These are phyloP conservation scores for Neurospora tetrasperma DNA, from an alignment of 495 filamentous ascomycete species.

Conservation along the genomic window DNA sequence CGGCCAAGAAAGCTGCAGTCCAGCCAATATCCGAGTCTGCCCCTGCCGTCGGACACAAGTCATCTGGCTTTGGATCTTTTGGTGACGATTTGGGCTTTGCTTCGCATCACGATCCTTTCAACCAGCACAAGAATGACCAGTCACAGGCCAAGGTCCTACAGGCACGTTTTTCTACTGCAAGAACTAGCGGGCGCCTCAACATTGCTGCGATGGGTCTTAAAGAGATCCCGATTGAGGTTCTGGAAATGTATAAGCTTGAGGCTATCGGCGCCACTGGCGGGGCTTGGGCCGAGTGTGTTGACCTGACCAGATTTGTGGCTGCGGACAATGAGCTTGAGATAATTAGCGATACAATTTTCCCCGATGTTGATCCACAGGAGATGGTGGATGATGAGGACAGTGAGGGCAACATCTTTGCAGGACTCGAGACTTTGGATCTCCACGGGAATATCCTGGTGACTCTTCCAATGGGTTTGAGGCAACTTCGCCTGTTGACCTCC, in stretches of 20 bases:
- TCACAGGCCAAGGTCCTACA: slow-evolving; percentile 54
- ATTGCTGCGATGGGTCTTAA: slow-evolving; percentile 76
- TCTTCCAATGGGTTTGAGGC: slow-evolving; percentile 65
- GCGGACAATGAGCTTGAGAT: slow-evolving; percentile 84
- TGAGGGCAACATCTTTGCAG: slow-evolving; percentile 69
- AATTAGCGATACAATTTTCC: slow-evolving; percentile 64
- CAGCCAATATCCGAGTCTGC: slow-evolving; percentile 26
- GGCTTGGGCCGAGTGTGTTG: slow-evolving; percentile 88
- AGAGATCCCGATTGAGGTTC: slow-evolving; percentile 70
- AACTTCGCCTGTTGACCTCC: slow-evolving; percentile 59
- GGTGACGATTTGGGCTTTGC: slow-evolving; percentile 47
- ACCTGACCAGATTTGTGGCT: slow-evolving; percentile 77
- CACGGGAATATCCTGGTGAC: slow-evolving; percentile 68
- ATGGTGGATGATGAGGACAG: slow-evolving; percentile 50
- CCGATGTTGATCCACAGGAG: slow-evolving; percentile 52
- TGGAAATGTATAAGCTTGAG: slow-evolving; percentile 81
- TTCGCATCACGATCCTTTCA: slow-evolving; percentile 52
- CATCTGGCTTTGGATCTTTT: slow-evolving; percentile 33
- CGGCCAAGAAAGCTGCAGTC: slow-evolving; percentile 52
- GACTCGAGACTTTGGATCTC: slow-evolving; percentile 71
- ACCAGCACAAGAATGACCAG: slow-evolving; percentile 49
- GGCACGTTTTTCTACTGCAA: slow-evolving; percentile 64
- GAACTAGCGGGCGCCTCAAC: slow-evolving; percentile 75
- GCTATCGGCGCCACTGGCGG: slow-evolving; percentile 39
- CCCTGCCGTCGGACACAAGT: slow-evolving; percentile 24